Evolutionary conservation across 2,329 filamentous ascomycete species (phyloP).

Genomic region (Penicillium sp.): DNA sequence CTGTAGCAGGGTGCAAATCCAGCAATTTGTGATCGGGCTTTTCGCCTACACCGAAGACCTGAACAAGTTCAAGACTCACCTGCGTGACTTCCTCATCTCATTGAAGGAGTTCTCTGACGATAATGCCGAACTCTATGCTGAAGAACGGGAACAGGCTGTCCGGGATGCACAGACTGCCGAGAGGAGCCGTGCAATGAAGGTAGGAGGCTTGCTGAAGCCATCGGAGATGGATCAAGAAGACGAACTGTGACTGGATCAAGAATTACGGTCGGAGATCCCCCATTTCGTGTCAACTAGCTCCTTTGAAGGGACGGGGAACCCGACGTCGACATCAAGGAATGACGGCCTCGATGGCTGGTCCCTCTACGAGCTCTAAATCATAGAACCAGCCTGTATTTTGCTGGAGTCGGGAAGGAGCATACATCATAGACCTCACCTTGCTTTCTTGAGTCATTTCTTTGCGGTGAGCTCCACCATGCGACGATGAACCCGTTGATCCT

Average conservation of each 20-base stretch:
- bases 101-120: constrained; percentile 96
- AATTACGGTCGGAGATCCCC: constrained; percentile 62
- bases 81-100: constrained; percentile 96
- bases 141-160: constrained; percentile 91
- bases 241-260: constrained; percentile 75
- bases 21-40: constrained; percentile 83
- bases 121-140: constrained; percentile 88
- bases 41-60: constrained; percentile 87
- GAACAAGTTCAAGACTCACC: constrained; percentile 90
- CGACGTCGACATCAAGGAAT: constrained; percentile 20
- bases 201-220: constrained; percentile 92
- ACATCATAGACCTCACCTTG: constrained; percentile 7
- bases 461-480: constrained; percentile 1
- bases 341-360: constrained; percentile 63
- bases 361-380: constrained; percentile 59
- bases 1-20: constrained; percentile 71
- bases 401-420: not conserved
- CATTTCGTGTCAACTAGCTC: constrained; percentile 43
- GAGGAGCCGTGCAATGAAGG: constrained; percentile 88
- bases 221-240: constrained; percentile 90
- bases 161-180: constrained; percentile 83
- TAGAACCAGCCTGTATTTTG: not conserved
- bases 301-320: constrained; percentile 16
- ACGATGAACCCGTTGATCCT: constrained; percentile 5
- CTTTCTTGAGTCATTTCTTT: not conserved